Evolutionary conservation across 2,329 filamentous ascomycete species (phyloP).

Genomic region (Cladosporium phlei): DNA sequence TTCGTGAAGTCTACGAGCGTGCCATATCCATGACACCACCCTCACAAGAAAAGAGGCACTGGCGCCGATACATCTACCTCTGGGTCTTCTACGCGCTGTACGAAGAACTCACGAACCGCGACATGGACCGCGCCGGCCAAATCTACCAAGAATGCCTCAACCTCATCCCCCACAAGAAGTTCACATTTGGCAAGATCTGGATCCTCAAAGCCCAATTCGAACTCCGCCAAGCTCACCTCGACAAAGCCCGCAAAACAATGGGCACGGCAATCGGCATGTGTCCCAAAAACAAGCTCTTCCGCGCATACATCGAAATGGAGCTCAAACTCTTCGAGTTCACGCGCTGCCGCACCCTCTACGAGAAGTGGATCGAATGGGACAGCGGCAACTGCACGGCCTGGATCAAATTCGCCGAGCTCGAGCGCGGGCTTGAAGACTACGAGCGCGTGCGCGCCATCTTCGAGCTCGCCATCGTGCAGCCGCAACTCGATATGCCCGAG

Average conservation of each 20-base stretch:
- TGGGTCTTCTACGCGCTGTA: constrained; percentile 97
- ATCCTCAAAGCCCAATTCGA: constrained; percentile 90
- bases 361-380: constrained; percentile 93
- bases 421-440: constrained; percentile 83
- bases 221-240: constrained; percentile 76
- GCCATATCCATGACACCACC: constrained; percentile 94
- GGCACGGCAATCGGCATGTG: constrained; percentile 89
- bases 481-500: constrained; percentile 91
- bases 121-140: constrained; percentile 72
- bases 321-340: constrained; percentile 91
- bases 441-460: constrained; percentile 87
- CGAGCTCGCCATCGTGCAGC: constrained; percentile 79
- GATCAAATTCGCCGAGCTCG: constrained; percentile 93
- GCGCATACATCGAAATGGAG: constrained; percentile 88
- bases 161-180: constrained; percentile 89
- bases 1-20: constrained; percentile 89
- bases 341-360: constrained; percentile 83
- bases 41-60: constrained; percentile 93
- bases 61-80: constrained; percentile 94
- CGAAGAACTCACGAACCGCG: constrained; percentile 83
- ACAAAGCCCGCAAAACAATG: constrained; percentile 77
- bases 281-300: constrained; percentile 92
- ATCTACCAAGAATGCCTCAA: constrained; percentile 87
- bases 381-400: constrained; percentile 85
- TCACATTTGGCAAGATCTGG: constrained; percentile 97